Percentiles rank a stretch among this genome's conserved stretches.
Conservation (phyloP, 2,329 filamentous ascomycete genomes). For the Zymoseptoria ardabiliae region DNA sequence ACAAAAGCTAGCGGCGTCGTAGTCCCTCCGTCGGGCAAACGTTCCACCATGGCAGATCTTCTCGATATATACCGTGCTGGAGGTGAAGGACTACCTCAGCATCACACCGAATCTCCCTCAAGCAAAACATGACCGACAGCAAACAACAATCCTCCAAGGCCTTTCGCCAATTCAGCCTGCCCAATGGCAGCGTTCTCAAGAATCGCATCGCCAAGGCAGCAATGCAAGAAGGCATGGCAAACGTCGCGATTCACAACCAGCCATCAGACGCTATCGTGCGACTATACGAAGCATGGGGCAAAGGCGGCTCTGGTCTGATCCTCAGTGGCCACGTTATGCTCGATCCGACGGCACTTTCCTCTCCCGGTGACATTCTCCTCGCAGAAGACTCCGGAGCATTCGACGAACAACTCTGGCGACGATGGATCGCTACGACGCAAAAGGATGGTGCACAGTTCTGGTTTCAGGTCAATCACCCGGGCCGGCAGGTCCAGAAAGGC, state of each 20-base stretch:
- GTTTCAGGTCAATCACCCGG: conserved; percentile 15
- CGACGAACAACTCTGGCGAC: conserved; percentile 3
- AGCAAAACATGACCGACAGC: background rate
- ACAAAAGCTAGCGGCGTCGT: background rate
- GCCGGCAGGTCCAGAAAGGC: conserved; percentile 10
- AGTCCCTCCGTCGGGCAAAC: background rate
- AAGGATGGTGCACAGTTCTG: conserved; percentile 6
- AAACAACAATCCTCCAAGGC: background rate
- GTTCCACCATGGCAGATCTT: background rate
- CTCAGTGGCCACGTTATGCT: conserved; percentile 14
- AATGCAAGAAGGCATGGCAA: conserved; percentile 13
- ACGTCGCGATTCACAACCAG: conserved; percentile 4
- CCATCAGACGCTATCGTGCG: conserved; percentile 6
- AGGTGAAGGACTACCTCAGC: background rate
- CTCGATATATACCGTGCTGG: background rate
- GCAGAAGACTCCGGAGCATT: conserved; percentile 2
- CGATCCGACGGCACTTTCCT: conserved; percentile 7
- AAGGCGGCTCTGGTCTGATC: conserved; percentile 10
- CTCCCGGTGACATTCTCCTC: conserved; percentile 9
- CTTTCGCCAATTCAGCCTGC: conserved; percentile 6
- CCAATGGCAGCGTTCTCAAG: conserved; percentile 11
- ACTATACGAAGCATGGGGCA: conserved; percentile 5
- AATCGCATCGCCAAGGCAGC: conserved; percentile 15
- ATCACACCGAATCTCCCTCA: background rate
- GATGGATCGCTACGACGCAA: conserved; percentile 1